Evolutionary conservation across 495 filamentous ascomycete genomes (phyloP).

Genomic region (Neurospora intermedia): DNA sequence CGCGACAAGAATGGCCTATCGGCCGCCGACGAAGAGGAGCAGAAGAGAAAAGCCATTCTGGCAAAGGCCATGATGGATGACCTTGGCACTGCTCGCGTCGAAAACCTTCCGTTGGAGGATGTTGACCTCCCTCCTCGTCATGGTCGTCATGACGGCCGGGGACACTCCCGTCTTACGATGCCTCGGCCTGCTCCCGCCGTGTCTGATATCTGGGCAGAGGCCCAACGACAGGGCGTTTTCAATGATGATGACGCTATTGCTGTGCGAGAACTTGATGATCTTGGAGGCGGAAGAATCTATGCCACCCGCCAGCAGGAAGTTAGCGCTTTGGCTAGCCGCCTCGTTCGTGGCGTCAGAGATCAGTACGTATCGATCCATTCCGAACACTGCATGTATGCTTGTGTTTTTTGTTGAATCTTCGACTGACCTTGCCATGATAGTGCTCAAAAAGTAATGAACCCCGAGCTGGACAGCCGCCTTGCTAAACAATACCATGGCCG

Average conservation of each 20-base stretch:
- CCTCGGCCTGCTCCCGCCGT: not conserved
- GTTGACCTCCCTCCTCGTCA: not conserved
- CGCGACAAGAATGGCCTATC: not conserved
- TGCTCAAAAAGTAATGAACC: not conserved
- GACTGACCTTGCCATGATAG: not conserved
- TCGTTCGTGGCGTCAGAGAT: not conserved
- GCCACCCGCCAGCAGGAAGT: not conserved
- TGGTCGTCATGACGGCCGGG: not conserved
- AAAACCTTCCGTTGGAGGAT: conserved; percentile 9
- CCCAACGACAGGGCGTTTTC: conserved; percentile 4
- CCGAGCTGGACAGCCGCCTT: not conserved
- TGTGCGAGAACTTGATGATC: conserved; percentile 17
- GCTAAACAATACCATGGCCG: not conserved
- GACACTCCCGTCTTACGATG: not conserved
- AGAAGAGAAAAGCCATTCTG: not conserved
- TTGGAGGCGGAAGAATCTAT: conserved; percentile 17
- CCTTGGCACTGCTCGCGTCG: conserved; percentile 6
- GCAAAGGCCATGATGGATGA: conserved; percentile 6
- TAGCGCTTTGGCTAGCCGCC: not conserved
- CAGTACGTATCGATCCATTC: not conserved
- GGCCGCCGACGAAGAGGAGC: not conserved
- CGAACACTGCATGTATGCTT: not conserved
- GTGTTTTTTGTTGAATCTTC: not conserved
- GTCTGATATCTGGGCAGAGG: not conserved
- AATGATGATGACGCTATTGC: conserved; percentile 17